phyloP scores from a whole-genome alignment of 2,329 filamentous ascomycete genomes.

The Xylariaceae sp. region DNA sequence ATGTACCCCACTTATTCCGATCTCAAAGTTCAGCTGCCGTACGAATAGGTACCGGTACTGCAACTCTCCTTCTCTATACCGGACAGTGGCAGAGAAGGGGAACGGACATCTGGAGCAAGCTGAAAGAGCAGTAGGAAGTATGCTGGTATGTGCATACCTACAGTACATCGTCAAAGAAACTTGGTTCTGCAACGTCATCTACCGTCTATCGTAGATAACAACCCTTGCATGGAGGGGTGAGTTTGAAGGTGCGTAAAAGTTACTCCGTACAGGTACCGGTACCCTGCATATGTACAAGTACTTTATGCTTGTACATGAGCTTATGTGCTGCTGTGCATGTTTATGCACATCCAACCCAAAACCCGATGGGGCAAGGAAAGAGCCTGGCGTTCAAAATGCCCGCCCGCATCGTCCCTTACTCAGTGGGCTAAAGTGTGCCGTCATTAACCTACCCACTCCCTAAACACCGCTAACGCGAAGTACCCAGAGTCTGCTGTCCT shows the following conservation, averaged over 20 bases:
- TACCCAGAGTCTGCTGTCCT: constrained; percentile 4
- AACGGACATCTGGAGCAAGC: too few relatives aligned
- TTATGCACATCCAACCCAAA: background rate
- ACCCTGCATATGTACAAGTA: background rate
- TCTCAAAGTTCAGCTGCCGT: background rate
- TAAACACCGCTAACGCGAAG: constrained; percentile 18
- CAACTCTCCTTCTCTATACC: background rate
- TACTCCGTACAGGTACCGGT: background rate
- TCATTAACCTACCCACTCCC: background rate
- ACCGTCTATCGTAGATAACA: too few relatives aligned
- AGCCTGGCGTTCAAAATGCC: constrained; percentile 1
- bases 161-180: background rate
- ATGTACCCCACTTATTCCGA: constrained; percentile 36
- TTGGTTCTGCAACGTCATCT: background rate
- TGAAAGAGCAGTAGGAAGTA: too few relatives aligned
- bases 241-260: background rate
- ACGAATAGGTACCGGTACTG: background rate
- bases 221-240: too few relatives aligned
- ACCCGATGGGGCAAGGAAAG: background rate
- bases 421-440: background rate
- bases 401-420: constrained; percentile 9
- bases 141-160: background rate
- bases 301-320: background rate
- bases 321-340: too few relatives aligned
- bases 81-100: background rate